A percentile compares a stretch with the other conserved stretches of the same genome.
Evolutionary conservation across 345 rosid genomes (phyloP).

Genomic region (Jatropha curcas): DNA sequence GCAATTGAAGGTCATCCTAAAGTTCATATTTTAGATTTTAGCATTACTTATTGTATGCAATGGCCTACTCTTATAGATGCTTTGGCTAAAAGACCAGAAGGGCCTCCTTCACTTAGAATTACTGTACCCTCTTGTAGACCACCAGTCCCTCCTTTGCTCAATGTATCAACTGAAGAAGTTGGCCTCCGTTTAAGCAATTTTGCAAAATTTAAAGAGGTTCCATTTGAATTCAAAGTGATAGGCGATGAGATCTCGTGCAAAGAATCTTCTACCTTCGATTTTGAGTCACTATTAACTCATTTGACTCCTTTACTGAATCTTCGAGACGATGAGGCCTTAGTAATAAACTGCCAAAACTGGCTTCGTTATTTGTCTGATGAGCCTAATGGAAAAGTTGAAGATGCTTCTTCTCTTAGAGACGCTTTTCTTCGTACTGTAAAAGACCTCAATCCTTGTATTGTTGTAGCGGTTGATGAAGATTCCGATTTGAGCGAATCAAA

Average conservation of each 20-base stretch:
- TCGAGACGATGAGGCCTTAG: conserved; percentile 55
- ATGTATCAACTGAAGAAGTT: conserved; percentile 49
- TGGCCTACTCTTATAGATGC: conserved; percentile 76
- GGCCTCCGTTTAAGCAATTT: conserved; percentile 60
- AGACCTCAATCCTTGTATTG: conserved; percentile 48
- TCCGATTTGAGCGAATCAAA: conserved; percentile 48
- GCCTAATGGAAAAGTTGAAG: conserved; percentile 12
- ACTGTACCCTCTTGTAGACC: conserved; percentile 58
- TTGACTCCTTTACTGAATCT: conserved; percentile 40
- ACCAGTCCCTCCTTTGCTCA: conserved; percentile 57
- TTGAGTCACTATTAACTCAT: conserved; percentile 41
- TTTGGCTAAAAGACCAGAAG: conserved; percentile 60
- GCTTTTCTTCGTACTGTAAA: conserved; percentile 43
- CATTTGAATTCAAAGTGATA: conserved; percentile 54
- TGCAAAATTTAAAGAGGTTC: conserved; percentile 53
- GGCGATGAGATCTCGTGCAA: conserved; percentile 16
- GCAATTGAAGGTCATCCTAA: conserved; percentile 49
- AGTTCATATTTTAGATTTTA: conserved; percentile 63
- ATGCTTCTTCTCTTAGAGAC: conserved; percentile 38
- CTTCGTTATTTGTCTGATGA: conserved; percentile 53
- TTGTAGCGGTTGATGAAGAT: conserved; percentile 61
- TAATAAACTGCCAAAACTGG: conserved; percentile 74
- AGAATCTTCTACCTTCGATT: conserved; percentile 24
- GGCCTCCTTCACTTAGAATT: conserved; percentile 63
- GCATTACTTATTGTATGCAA: conserved; percentile 73